Base-by-base conservation (phyloP, 768 basidiomycete genomes). In the Tylopilus sp. region DNA sequence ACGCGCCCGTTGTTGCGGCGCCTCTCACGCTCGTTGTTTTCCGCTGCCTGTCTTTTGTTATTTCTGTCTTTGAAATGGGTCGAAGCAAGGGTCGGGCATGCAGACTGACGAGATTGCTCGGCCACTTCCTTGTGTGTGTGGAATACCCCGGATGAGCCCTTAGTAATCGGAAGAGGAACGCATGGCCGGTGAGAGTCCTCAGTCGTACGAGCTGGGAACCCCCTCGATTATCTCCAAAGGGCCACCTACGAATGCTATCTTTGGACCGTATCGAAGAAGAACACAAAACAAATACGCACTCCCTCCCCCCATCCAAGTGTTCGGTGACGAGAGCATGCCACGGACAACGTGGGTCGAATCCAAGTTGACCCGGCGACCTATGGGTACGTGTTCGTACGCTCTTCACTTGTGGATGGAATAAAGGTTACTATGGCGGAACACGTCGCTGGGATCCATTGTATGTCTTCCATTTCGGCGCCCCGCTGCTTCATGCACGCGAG, bases 211-310 rank as follows among this genome's bases (percentile, higher is more conserved):
- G 28, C 28, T 28, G 28, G 28, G 28, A 28, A 7, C 28, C 28
- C 28, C 28, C 11, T 28, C 28, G 28, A 28, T 28, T 10, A 6
- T 31, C 31, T 31, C 31, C 6, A 35, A 17, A 35, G 15, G 28
- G 3, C 43, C 26, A 44, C 55, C 38, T 50, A 61, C 41, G 56
- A 41, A 33, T 47, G 30, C 48, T 44, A 58, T 58, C 56, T 58
- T 59, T 46, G n/a, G 48, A 47, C 38, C 15, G 31, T 5, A 48
- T 20, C 43, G 10, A 40, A 30, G 41, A 38, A 31, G 58, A 13
- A 28, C 15, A 31, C 33, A 35, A 31, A 9, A 12, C 33, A 13
- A 35, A 35, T 40, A 22, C 52, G 44, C 49, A n/a, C n/a, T n/a
- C n/a, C n/a, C n/a, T n/a, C n/a, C n/a, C n/a, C n/a, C n/a, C n/a